Conservation (phyloP, 1,284 basidiomycete genomes). For the Sphagnurus paluster region DNA sequence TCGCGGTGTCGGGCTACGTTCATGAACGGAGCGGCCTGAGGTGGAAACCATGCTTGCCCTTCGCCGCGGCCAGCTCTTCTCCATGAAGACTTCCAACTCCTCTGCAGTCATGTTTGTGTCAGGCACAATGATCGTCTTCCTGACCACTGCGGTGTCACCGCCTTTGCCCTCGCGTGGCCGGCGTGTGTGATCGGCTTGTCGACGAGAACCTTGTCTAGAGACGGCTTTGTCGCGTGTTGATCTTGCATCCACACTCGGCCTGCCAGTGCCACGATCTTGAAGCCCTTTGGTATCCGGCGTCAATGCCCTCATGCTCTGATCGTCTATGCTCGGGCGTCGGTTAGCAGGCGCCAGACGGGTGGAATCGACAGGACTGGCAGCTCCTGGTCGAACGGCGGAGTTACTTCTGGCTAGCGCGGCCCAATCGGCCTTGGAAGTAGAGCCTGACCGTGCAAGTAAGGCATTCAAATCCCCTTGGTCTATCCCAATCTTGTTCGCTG, state of each 20-base stretch:
- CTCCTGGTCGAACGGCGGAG: constrained; percentile 32
- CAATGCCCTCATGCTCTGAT: constrained; percentile 16
- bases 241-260: constrained; percentile 36
- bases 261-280: constrained; percentile 24
- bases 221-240: constrained; percentile 27
- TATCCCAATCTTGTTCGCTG: constrained; percentile 71
- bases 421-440: constrained; percentile 55
- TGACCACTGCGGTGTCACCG: constrained; percentile 53
- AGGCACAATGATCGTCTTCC: constrained; percentile 76
- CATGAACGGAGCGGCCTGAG: constrained; percentile 70
- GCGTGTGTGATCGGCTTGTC: constrained; percentile 39
- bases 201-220: constrained; percentile 39
- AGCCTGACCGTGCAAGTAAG: constrained; percentile 66
- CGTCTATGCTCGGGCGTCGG: constrained; percentile 15
- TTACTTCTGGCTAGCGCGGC: constrained; percentile 45
- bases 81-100: constrained; percentile 52
- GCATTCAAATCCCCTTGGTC: constrained; percentile 70
- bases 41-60: constrained; percentile 57
- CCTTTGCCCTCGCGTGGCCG: constrained; percentile 42
- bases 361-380: constrained; percentile 19
- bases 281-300: constrained; percentile 26
- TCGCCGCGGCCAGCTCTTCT: constrained; percentile 57
- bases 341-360: constrained; percentile 12
- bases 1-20: constrained; percentile 81
- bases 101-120: constrained; percentile 54